phyloP scores from a whole-genome alignment of 768 basidiomycete species.

The Rhodosporidiobolus sp. region DNA sequence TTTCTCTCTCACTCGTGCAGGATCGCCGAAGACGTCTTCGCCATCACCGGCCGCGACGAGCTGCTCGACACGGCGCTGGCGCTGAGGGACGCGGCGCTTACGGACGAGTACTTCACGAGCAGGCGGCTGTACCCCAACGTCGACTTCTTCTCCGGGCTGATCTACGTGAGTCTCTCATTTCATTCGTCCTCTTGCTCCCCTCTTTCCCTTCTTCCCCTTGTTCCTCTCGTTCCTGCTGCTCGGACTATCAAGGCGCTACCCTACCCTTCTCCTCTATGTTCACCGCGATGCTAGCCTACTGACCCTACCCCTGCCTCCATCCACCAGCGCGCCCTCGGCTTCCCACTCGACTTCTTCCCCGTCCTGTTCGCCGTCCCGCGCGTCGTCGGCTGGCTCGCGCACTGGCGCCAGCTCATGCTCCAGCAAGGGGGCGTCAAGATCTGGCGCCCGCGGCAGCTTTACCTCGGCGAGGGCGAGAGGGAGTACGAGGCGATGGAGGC shows the following conservation, averaged over 20 bases:
- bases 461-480: constrained; percentile 69
- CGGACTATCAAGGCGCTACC: too few relatives aligned
- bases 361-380: constrained; percentile 88
- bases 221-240: too few relatives aligned
- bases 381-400: constrained; percentile 88
- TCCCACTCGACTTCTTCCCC: constrained; percentile 91
- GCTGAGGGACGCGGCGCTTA: constrained; percentile 80
- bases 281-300: too few relatives aligned
- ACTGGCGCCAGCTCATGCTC: constrained; percentile 89
- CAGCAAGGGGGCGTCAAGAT: constrained; percentile 86
- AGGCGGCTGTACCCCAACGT: constrained; percentile 83
- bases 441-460: constrained; percentile 64
- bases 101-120: constrained; percentile 81
- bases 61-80: constrained; percentile 84
- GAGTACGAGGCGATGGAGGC: constrained; percentile 68
- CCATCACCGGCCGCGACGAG: constrained; percentile 77
- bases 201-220: too few relatives aligned
- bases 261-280: too few relatives aligned
- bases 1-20: constrained; percentile 7
- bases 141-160: constrained; percentile 60
- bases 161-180: constrained; percentile 65
- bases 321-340: constrained; percentile 48
- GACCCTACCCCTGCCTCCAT: too few relatives aligned
- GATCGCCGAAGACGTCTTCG: constrained; percentile 37
- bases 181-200: too few relatives aligned